Evolutionary conservation across 345 rosid genomes (phyloP), one percentile per base, ranked within the genome.

Genomic region (Gossypium bickii): DNA sequence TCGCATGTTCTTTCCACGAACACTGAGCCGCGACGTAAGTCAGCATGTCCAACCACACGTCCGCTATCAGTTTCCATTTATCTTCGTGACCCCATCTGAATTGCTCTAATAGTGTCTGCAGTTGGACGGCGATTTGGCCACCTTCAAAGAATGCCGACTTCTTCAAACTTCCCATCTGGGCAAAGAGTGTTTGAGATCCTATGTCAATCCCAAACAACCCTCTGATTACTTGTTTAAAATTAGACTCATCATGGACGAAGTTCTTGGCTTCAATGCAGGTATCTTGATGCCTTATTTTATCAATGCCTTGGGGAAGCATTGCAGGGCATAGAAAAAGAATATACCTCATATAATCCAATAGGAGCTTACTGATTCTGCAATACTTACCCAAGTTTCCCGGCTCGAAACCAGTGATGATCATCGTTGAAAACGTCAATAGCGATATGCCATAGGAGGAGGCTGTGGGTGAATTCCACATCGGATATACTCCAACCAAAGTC

Each of bases 401-500:
- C 55, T 16, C 7, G 7, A 12, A 1, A n/a, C 48, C 43, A 49
- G 0, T 16, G 15, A 38, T 20, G 34, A 48, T 78, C 83, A 3
- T 20, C 62, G 22, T 58, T 0, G 43, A 17, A 81, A 71, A 80
- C 76, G 41, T 63, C 67, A 13, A 81, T 75, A 34, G 83, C 80
- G 0, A 84, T 65, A 22, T 84, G 83, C 84, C 83, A 81, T 1
- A 72, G 8, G 25, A 82, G 77, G 8, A 84, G 68, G 57, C 80
- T 61, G 24, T 58, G 72, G 24, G 72, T 60, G 15, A 82, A 79
- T 41, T 74, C 83, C 6, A 38, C 70, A 1, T 73, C 59, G 1
- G 8, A 16, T 51, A 68, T 22, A 61, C 80, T 69, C 57, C 67
- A 67, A 13, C 9, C 67, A 41, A 75, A 11, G 34, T 27, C 63